Percentiles rank a stretch among this genome's conserved stretches.
Conservation (phyloP, 768 basidiomycete genomes). For the Asterophora lycoperdoides region DNA sequence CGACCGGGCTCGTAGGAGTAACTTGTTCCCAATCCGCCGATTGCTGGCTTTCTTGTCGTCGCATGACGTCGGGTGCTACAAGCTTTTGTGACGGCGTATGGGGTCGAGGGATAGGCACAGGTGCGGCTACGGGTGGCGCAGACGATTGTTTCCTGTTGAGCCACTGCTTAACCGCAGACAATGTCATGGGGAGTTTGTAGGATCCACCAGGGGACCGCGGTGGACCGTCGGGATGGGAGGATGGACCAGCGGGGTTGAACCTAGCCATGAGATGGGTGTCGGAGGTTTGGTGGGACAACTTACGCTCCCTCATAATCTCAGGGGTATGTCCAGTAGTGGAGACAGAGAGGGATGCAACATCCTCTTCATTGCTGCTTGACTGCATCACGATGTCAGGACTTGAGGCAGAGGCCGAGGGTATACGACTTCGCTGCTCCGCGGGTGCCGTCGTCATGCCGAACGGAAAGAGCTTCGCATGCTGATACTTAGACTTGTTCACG, state of each 20-base stretch:
- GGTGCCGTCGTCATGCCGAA: slow-evolving; percentile 74
- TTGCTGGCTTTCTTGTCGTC: slow-evolving; percentile 51
- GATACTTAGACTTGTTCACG: slow-evolving; percentile 69
- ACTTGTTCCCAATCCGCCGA: slow-evolving; percentile 67
- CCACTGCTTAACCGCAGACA: slow-evolving; percentile 81
- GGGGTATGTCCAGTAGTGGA: slow-evolving; percentile 46
- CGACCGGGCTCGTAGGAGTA: slow-evolving; percentile 46
- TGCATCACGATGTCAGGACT: slow-evolving; percentile 41
- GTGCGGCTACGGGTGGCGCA: slow-evolving; percentile 23
- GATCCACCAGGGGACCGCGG: slow-evolving; percentile 35
- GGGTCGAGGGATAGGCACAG: slow-evolving; percentile 27
- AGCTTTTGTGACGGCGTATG: slow-evolving; percentile 52
- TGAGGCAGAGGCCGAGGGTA: slow-evolving; percentile 42
- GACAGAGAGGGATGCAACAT: slow-evolving; percentile 37
- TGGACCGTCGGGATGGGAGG: slow-evolving; percentile 36
- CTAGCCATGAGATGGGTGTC: slow-evolving; percentile 61
- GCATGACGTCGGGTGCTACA: slow-evolving; percentile 63
- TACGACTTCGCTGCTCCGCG: slow-evolving; percentile 65
- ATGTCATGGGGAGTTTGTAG: slow-evolving; percentile 62
- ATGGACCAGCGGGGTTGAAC: slow-evolving; percentile 45
- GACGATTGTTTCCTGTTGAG: slow-evolving; percentile 54
- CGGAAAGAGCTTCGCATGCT: slow-evolving; percentile 78
- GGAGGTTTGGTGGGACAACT: slow-evolving; percentile 63
- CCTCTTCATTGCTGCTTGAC: slow-evolving; percentile 45
- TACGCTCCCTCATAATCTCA: slow-evolving; percentile 52